Base-by-base conservation (phyloP, 2,329 filamentous ascomycete species). In the Basipetospora chlamydospora region DNA sequence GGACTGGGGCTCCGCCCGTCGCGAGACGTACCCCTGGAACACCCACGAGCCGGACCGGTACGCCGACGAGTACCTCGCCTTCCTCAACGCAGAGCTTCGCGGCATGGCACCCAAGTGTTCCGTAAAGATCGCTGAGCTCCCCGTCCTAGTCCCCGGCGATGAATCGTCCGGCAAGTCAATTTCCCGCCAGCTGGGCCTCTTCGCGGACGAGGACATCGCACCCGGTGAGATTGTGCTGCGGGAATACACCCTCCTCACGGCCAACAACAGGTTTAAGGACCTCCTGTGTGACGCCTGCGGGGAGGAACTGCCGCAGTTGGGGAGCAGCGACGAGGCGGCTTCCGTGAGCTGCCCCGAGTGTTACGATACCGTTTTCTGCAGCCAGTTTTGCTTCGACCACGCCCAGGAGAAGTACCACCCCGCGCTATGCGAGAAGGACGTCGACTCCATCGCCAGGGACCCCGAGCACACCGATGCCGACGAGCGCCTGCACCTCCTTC, bases 241-340 rank as follows among this genome's bases (percentile, higher is more conserved):
- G 33, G 90, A 98, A 51, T 82, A 80, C 42, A 90, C 86, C 7
- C 69, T 94, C 6, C 63, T 98, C 28, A 94, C 87, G 2, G 87
- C 84, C 31, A 90, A 88, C 47, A 90, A 90, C 52, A 77, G 85
- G 21, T 70, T 90, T 10, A 85, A 92, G 51, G 86, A 93, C 43
- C 68, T 80, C 4, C 70, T 88, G 21, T 96, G 88, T 56, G 88
- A 96, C 55, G 86, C 86, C 11, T 96, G 88, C 55, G 85, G 85
- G 47, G 67, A 70, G 6, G 72, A 74, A 17, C 67, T 92, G 5
- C 82, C 81, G 1, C 66, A 67, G 0, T 59, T 82, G 18, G 60
- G 59, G 20, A 28, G 31, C 21, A 54, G 55, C 34, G n/a, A n/a
- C n/a, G 55, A 67, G 7, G 47, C 61, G 49, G 34, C 57, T 50